A percentile compares a stretch with the other conserved stretches of the same genome.
Evolutionary conservation across 176 grass and related monocot genomes (phyloP).

Genomic region (Bolboschoenus planiculmis): DNA sequence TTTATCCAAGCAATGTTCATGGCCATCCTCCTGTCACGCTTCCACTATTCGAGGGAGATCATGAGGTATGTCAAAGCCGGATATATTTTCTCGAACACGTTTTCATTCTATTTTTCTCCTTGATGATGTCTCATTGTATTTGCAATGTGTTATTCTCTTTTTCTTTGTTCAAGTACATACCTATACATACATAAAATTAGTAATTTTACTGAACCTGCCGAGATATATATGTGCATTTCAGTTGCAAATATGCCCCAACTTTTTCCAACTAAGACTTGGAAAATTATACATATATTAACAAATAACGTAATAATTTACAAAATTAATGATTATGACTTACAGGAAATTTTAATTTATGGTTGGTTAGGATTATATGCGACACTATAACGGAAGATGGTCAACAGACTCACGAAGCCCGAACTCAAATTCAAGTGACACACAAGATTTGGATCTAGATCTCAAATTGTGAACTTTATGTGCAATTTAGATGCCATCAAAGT

Average conservation of each 20-base stretch:
- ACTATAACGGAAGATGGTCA: constrained; percentile 49
- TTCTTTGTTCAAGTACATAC: background rate
- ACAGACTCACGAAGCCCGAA: constrained; percentile 48
- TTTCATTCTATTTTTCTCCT: background rate
- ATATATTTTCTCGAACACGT: background rate
- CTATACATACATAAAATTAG: background rate
- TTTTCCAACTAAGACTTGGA: background rate
- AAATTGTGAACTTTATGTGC: constrained; percentile 49
- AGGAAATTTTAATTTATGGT: background rate
- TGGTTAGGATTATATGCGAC: constrained; percentile 14
- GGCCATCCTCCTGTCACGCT: constrained; percentile 2
- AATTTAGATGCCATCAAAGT: constrained; percentile 9
- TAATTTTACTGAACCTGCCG: background rate
- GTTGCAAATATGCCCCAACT: background rate
- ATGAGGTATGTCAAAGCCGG: background rate
- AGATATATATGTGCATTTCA: background rate
- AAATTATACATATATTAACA: background rate
- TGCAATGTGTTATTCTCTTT: background rate
- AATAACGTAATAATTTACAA: background rate
- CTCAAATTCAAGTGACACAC: constrained; percentile 36
- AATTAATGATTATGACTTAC: background rate
- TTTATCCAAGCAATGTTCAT: constrained; percentile 4
- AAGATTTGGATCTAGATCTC: constrained; percentile 72
- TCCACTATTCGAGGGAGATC: constrained; percentile 19
- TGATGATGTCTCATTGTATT: background rate